Evolutionary conservation across 148 eudicot genomes (phyloP), one percentile per base, ranked within the genome.

Genomic region (Camellia sinensis): DNA sequence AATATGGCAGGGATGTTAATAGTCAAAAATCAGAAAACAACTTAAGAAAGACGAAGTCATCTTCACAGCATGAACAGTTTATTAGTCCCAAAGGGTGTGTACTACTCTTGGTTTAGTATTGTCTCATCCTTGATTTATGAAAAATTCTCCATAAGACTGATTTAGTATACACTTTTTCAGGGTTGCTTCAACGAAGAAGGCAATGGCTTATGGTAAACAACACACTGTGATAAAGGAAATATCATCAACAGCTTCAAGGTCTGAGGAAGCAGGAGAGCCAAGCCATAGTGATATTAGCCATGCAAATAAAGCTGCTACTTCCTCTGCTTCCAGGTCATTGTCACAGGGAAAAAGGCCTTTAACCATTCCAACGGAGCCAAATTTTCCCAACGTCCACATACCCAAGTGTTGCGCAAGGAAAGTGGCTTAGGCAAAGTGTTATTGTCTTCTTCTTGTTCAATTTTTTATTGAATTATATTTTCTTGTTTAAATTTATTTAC

Each of bases 61-160:
- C 90, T 53, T 70, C 81, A 75, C 19, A 84, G 61, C 80, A 71
- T 81, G 76, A 83, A 68, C 84, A 80, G 54, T 65, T 50, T 40
- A 5, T 65, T 69, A 80, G 67, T 79, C 87, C 88, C 67, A 88
- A 84, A 62, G 82, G 90, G 94, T 91, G 81, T 85, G 90, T 57
- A 5, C n/a, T 43, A 18, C 22, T 41, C 46, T 21, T 2, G 48
- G 67, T 75, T 59, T 44, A 29, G 46, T 45, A 21, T 15, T 54
- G 0, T 40, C 46, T 17, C 48, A 19, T 44, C 78, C 15, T 61
- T 59, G 3, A n/a, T 13, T 61, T 29, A 14, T 0, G 29, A 19
- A 44, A 41, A 29, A 59, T 5, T 22, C 43, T 43, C 9, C 18
- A 45, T 63, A 29, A 45, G 66, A 22, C 69, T 62, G 29, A 57